phyloP scores from a whole-genome alignment of 2,329 filamentous ascomycete genomes.

The Penicillium sumatraense region DNA sequence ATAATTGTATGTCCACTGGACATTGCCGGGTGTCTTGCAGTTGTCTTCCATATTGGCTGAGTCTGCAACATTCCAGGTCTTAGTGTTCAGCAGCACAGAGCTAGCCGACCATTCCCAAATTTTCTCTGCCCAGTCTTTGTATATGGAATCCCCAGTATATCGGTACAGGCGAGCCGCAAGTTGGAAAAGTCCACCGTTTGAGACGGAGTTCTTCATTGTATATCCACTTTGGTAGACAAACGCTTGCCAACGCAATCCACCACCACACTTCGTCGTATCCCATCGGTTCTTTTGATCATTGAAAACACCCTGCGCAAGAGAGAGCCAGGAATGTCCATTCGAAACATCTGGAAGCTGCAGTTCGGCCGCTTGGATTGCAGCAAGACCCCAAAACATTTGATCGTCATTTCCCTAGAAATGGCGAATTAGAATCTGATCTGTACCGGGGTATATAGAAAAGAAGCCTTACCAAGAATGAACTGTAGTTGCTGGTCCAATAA shows the following conservation, averaged over 20 bases:
- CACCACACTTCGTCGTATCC: slow-evolving; percentile 69
- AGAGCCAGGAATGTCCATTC: slow-evolving; percentile 45
- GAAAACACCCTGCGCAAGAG: slow-evolving; percentile 73
- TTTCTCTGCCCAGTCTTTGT: slow-evolving; percentile 64
- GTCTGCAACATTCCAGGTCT: slow-evolving; percentile 66
- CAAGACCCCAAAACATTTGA: slow-evolving; percentile 72
- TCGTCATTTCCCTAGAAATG: slow-evolving; percentile 66
- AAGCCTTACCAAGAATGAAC: slow-evolving; percentile 29
- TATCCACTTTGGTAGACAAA: slow-evolving; percentile 80
- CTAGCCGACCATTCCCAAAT: slow-evolving; percentile 65
- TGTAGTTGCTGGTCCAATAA: slow-evolving; percentile 45
- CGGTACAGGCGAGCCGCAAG: slow-evolving; percentile 75
- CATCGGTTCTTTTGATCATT: slow-evolving; percentile 72
- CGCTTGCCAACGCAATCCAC: slow-evolving; percentile 83
- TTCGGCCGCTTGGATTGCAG: slow-evolving; percentile 70
- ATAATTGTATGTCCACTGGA: slow-evolving; percentile 71
- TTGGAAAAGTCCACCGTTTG: slow-evolving; percentile 83
- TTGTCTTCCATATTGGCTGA: slow-evolving; percentile 62
- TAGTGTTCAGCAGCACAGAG: slow-evolving; percentile 62
- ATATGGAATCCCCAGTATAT: slow-evolving; percentile 66
- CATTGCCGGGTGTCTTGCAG: slow-evolving; percentile 64
- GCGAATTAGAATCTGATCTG: no score
- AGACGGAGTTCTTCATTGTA: slow-evolving; percentile 81
- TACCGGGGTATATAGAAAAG: neutral
- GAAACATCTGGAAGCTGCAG: slow-evolving; percentile 65